Percentiles rank a stretch among this genome's conserved stretches.
These are phyloP conservation scores for Phytophthora capsici DNA, from an alignment of 352 stramenopile genomes.

Conservation along the genomic window DNA sequence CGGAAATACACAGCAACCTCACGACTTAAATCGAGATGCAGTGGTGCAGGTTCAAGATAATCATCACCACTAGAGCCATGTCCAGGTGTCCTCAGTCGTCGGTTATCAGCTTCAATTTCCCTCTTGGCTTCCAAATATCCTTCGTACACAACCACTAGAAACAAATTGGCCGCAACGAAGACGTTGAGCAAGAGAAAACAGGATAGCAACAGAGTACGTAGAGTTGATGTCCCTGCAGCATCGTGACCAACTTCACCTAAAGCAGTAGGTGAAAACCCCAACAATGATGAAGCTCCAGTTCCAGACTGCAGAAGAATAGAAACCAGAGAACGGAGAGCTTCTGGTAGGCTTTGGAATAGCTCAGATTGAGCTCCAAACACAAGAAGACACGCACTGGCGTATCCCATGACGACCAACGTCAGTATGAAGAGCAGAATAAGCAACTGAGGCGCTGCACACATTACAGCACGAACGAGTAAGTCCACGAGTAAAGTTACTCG, in stretches of 20 bases:
- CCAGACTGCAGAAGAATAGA: conserved; percentile 39
- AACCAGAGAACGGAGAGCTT: conserved; percentile 44
- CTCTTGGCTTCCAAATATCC: conserved; percentile 40
- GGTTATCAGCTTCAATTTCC: conserved; percentile 29
- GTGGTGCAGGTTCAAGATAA: conserved; percentile 6
- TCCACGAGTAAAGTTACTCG: conserved; percentile 49
- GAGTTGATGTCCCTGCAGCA: conserved; percentile 30
- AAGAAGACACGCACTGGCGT: conserved; percentile 54
- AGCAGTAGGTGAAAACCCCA: conserved; percentile 12
- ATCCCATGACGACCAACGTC: conserved; percentile 47
- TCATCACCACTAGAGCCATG: conserved; percentile 4
- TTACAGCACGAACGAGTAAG: conserved; percentile 46
- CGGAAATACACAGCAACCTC: conserved; percentile 11
- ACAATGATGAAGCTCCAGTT: conserved; percentile 14
- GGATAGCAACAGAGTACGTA: conserved; percentile 41
- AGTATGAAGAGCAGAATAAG: conserved; percentile 44
- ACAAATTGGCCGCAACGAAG: conserved; percentile 52
- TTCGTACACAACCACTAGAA: conserved; percentile 55
- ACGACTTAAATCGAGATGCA: conserved; percentile 18
- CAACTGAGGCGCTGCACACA: conserved; percentile 38
- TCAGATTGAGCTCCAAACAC: conserved; percentile 39
- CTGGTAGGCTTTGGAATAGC: conserved; percentile 44
- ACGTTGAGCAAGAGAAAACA: conserved; percentile 56
- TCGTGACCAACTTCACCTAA: conserved; percentile 28
- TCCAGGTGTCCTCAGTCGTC: not conserved